Conservation (phyloP, 192 early-diverging fungal genomes). For the Umbelopsis vinacea region DNA sequence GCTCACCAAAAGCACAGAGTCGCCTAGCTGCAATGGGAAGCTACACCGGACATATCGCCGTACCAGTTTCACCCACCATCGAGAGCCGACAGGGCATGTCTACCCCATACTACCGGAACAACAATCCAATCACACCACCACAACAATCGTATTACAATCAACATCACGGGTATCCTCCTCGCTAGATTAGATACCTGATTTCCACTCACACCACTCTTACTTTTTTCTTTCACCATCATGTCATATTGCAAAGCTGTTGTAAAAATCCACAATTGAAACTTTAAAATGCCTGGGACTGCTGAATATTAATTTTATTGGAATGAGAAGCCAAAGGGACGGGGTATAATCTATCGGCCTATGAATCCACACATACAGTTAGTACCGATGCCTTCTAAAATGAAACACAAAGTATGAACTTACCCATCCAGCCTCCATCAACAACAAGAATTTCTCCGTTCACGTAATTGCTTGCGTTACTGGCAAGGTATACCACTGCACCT, state of each 20-base stretch:
- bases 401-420: slow-evolving; percentile 10
- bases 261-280: background rate
- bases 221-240: background rate
- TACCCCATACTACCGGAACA: background rate
- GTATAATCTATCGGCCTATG: background rate
- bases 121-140: background rate
- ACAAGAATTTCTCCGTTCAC: slow-evolving; percentile 35
- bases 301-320: too few relatives aligned
- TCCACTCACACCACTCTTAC: background rate
- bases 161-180: background rate
- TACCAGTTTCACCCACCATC: background rate
- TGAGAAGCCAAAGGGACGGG: too few relatives aligned
- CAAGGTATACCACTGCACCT: slow-evolving; percentile 36
- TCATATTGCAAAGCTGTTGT: too few relatives aligned
- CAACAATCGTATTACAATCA: slow-evolving; percentile 5
- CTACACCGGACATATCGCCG: background rate
- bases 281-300: too few relatives aligned
- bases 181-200: background rate
- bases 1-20: slow-evolving; percentile 9
- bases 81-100: background rate
- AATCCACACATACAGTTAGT: background rate
- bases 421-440: slow-evolving; percentile 40
- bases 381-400: background rate
- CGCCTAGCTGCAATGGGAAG: background rate
- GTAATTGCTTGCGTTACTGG: slow-evolving; percentile 35